Percentiles rank a stretch among this genome's conserved stretches.
phyloP scores from a whole-genome alignment of 2,329 filamentous ascomycete species.

The Dactylellina sp. region DNA sequence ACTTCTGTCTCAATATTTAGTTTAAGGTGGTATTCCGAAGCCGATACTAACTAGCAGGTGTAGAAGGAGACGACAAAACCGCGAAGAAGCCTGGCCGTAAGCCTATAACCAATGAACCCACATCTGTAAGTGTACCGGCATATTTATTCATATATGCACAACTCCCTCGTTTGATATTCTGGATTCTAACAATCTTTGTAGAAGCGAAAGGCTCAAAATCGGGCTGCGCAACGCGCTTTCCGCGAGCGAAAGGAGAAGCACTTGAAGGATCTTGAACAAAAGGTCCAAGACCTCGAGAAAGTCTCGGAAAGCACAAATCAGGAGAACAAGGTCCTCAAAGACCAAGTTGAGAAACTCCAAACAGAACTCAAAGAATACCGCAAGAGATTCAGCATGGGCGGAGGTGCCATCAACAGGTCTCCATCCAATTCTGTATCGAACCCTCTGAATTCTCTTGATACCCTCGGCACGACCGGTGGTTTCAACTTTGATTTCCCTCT shows the following conservation, averaged over 20 bases:
- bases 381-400: constrained; percentile 76
- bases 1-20: constrained; percentile 50
- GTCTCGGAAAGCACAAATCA: constrained; percentile 82
- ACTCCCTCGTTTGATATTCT: no score
- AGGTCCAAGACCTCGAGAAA: constrained; percentile 82
- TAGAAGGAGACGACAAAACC: constrained; percentile 84
- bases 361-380: constrained; percentile 89
- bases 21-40: constrained; percentile 36
- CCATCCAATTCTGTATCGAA: constrained; percentile 66
- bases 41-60: constrained; percentile 70
- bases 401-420: constrained; percentile 66
- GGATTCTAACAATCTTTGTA: constrained; percentile 63
- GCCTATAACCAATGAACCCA: constrained; percentile 93
- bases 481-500: constrained; percentile 97
- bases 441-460: constrained; percentile 63
- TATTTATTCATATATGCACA: not conserved
- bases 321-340: constrained; percentile 84
- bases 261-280: constrained; percentile 83
- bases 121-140: constrained; percentile 77
- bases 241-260: constrained; percentile 95
- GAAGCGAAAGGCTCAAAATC: constrained; percentile 96
- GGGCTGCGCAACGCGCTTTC: constrained; percentile 91
- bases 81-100: constrained; percentile 97
- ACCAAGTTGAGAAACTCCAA: constrained; percentile 89
- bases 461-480: constrained; percentile 58